These are phyloP conservation scores for Zygosaccharomyces sapae DNA, from an alignment of 1,139 yeast species.

Conservation along the genomic window DNA sequence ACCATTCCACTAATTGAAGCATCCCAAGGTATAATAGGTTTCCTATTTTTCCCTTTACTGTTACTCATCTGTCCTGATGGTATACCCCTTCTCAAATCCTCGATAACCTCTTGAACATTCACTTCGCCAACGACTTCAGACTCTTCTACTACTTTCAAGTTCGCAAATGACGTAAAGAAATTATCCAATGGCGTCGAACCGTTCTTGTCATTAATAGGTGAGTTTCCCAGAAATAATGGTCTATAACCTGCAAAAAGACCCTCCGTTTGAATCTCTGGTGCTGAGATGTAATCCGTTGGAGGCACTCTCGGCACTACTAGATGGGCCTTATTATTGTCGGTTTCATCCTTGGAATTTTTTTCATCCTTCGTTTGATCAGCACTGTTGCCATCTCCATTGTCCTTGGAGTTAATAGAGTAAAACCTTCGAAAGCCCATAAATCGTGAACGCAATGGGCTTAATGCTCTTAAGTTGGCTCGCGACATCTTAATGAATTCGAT, in stretches of 20 bases:
- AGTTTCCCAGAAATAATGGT: conserved; percentile 36
- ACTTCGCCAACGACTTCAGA: conserved; percentile 12
- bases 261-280: conserved; percentile 30
- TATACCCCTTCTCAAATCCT: conserved; percentile 18
- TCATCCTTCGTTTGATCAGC: neutral
- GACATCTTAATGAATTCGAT: neutral
- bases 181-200: conserved; percentile 17
- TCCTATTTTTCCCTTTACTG: conserved; percentile 13
- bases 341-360: neutral
- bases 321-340: neutral
- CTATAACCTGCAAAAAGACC: conserved; percentile 37
- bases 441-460: neutral
- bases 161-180: conserved; percentile 21
- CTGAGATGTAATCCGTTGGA: conserved; percentile 30
- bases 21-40: conserved; percentile 37
- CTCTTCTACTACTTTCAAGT: conserved; percentile 16
- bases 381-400: conserved; percentile 3
- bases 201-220: conserved; percentile 21
- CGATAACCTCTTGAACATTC: conserved; percentile 21
- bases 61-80: conserved; percentile 13
- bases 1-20: conserved; percentile 37
- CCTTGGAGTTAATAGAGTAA: conserved; percentile 8
- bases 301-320: conserved; percentile 31
- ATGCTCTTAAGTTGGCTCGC: neutral
- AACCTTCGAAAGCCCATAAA: conserved; percentile 4